These are phyloP conservation scores for Hydrangea macrophylla DNA, from an alignment of 148 eudicot species.

Conservation along the genomic window DNA sequence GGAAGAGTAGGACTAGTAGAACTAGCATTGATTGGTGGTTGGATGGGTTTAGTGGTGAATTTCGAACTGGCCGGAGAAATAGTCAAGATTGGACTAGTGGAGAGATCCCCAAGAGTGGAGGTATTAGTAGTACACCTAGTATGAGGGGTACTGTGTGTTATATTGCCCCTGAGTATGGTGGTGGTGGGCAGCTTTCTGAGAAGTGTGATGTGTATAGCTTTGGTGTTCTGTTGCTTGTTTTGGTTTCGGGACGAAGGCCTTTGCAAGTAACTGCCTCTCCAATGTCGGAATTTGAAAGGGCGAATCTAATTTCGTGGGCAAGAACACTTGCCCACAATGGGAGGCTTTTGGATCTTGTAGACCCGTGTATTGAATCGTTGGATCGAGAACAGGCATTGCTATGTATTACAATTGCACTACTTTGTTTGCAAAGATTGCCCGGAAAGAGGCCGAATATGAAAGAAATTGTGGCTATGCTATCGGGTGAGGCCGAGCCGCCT, in stretches of 20 bases:
- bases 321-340: constrained; percentile 77
- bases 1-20: constrained; percentile 61
- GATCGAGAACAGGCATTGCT: constrained; percentile 66
- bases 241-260: constrained; percentile 88
- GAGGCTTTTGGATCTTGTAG: constrained; percentile 82
- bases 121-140: constrained; percentile 93
- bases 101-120: constrained; percentile 86
- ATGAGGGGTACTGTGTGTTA: constrained; percentile 99
- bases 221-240: constrained; percentile 79
- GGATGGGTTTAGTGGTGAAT: constrained; percentile 83
- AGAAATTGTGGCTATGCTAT: constrained; percentile 80
- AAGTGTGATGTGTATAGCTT: constrained; percentile 90
- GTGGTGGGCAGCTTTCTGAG: constrained; percentile 70
- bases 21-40: constrained; percentile 95
- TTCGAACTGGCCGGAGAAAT: constrained; percentile 56
- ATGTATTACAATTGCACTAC: constrained; percentile 81
- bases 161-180: constrained; percentile 89
- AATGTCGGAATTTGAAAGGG: constrained; percentile 89
- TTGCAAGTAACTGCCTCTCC: constrained; percentile 90
- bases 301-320: constrained; percentile 94
- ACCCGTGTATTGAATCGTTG: constrained; percentile 46
- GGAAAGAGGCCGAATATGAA: constrained; percentile 73
- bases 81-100: constrained; percentile 81
- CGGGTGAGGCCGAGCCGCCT: constrained; percentile 72
- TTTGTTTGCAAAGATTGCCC: constrained; percentile 78